Base-by-base conservation (phyloP, 2,329 filamentous ascomycete species). In the Cryphonectria japonica region DNA sequence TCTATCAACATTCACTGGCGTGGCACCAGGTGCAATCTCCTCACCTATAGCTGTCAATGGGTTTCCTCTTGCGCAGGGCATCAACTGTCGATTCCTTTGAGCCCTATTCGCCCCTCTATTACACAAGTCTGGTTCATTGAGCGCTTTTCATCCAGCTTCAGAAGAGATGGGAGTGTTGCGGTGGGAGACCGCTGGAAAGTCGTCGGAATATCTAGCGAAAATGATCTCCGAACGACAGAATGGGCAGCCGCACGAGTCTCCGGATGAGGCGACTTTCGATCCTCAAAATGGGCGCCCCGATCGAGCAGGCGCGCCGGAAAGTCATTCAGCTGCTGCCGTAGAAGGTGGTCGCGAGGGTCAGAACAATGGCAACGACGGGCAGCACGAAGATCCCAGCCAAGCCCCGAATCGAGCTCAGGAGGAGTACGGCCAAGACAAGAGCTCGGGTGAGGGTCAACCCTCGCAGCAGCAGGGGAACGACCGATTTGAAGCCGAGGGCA, bases 121-220 rank as follows among this genome's bases (percentile, higher is more conserved):
- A 14, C 34, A 14, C 57, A 61, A 61, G 32, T 37, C 32, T 16
- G 22, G 8, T 34, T 1, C 14, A 8, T 32, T 32, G 26, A 63
- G 61, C 8, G 61, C 34, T 22, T 14, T 39, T 9, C 11, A 6
- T 7, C n/a, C 61, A 26, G 8, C 22, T 29, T 19, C n/a, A 29
- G 39, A 41, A 37, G 50, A 13, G 54, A 66, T 66, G 64, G 64
- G 46, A 57, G 64, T 66, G 19, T 50, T 66, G n/a, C 32, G 32
- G 19, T 54, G 64, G 32, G 7, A 39, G 19, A 57, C 19, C 39
- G 32, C 22, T 13, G 57, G 13, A 34, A 13, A 14, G 0, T 8
- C n/a, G 46, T 22, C 11, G 32, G 26, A 39, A 22, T 8, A 5
- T 37, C 46, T 1, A 34, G 43, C 22, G 46, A 22, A 26, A 19